phyloP scores from a whole-genome alignment of 345 rosid species.

The Durio zibethinus region DNA sequence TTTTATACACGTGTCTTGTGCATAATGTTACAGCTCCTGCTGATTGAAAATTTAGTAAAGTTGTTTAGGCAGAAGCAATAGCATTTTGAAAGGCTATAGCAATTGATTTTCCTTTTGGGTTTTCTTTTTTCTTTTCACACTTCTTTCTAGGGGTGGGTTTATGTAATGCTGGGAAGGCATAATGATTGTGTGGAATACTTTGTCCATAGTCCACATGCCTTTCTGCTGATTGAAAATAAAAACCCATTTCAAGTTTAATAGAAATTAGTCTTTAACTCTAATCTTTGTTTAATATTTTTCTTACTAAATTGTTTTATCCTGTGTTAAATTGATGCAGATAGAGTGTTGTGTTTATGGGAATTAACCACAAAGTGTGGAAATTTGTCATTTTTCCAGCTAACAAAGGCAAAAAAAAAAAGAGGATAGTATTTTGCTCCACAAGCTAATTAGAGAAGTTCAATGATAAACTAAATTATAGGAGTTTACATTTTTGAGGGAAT shows the following conservation, averaged over 20 bases:
- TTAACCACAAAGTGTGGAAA: not conserved
- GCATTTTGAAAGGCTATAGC: not conserved
- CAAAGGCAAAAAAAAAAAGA: not conserved
- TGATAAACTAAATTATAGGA: not conserved
- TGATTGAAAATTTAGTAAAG: not conserved
- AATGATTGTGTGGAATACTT: not conserved
- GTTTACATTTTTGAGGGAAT: not conserved
- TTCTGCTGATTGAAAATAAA: not conserved
- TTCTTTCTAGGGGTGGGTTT: not conserved
- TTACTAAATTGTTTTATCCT: not conserved
- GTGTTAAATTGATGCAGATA: not conserved
- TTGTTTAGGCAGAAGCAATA: not conserved
- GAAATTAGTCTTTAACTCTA: not conserved
- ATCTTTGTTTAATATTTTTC: not conserved
- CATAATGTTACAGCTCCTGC: not conserved
- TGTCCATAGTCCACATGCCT: not conserved
- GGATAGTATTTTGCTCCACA: not conserved
- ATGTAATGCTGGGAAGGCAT: not conserved
- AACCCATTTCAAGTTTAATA: not conserved
- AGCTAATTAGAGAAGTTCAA: not conserved
- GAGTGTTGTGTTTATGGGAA: not conserved
- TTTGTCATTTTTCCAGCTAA: not conserved
- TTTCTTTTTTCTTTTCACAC: not conserved
- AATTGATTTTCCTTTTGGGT: not conserved
- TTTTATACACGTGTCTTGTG: not conserved